Evolutionary conservation across 2,329 filamentous ascomycete genomes (phyloP), one percentile per base, ranked within the genome.

Genomic region (Lecanoromycetidae sp.): DNA sequence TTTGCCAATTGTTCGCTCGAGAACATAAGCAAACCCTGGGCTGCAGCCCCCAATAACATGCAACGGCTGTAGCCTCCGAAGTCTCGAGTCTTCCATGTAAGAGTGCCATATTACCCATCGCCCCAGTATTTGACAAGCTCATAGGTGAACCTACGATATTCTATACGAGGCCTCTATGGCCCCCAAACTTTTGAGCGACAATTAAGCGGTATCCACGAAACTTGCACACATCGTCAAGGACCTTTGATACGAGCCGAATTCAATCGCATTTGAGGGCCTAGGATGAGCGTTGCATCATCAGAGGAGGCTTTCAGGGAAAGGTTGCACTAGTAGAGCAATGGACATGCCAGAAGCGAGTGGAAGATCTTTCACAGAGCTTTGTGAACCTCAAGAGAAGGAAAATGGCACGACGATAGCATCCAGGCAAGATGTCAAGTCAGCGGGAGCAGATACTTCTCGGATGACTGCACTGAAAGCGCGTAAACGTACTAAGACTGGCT

Each of bases 401-500:
- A 36, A 25, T n/a, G 37, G 30, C 12, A 25, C 9, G 7, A 29
- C 23, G 23, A 20, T 23, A 22, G 17, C 38, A 22, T 27, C 38
- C 23, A 23, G 39, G 12, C 9, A 9, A 20, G 32, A 42, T 13
- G 15, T 8, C 23, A 47, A 47, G 7, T 22, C 23, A 25, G 32
- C 30, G 19, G 29, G 29, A 10, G 30, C 45, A 36, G 45, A 47
- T 23, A 12, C 37, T 4, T 17, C 32, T 12, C 35, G 45, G n/a
- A 20, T 15, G 37, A 35, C 38, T 17, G 26, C 45, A 12, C 33
- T 49, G 10, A 54, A 54, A 34, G 49, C 50, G 17, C 49, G 53
- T 57, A 86, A 81, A 62, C 74, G 88, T 57, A 94, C 88, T 43
- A 95, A 95, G 68, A 94, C 88, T 2, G 88, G 88, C 12, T 95